phyloP scores from a whole-genome alignment of 305 asterid genomes.

The Fraxinus velutina region DNA sequence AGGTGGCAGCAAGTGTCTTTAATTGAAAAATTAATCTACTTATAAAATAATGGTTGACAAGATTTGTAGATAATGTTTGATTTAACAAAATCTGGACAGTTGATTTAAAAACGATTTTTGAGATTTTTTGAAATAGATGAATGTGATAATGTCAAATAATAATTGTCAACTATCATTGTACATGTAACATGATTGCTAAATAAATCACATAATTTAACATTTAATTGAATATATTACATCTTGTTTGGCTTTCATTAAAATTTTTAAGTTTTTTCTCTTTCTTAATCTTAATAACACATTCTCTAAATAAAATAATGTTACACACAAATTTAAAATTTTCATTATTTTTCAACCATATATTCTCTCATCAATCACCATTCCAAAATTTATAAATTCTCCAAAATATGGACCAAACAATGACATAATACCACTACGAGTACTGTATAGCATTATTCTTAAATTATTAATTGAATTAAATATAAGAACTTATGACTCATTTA shows the following conservation, averaged over 20 bases:
- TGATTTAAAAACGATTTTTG: background rate
- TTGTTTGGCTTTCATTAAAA: background rate
- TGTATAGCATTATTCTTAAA: background rate
- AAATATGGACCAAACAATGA: background rate
- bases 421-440: background rate
- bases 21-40: background rate
- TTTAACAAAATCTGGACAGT: background rate
- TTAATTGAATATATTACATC: background rate
- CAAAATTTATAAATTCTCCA: background rate
- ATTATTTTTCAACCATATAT: no score
- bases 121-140: background rate
- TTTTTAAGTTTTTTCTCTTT: no score
- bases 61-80: background rate
- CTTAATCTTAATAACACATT: background rate
- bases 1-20: background rate
- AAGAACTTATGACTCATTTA: background rate
- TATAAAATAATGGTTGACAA: background rate
- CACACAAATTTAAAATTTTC: background rate
- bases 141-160: background rate
- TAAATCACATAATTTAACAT: background rate
- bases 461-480: background rate
- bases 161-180: background rate
- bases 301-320: no score
- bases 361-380: no score
- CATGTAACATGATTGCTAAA: background rate